Percentiles rank a stretch among this genome's conserved stretches.
These are phyloP conservation scores for Boletus vermiculosoides DNA, from an alignment of 768 basidiomycete species.

Conservation along the genomic window DNA sequence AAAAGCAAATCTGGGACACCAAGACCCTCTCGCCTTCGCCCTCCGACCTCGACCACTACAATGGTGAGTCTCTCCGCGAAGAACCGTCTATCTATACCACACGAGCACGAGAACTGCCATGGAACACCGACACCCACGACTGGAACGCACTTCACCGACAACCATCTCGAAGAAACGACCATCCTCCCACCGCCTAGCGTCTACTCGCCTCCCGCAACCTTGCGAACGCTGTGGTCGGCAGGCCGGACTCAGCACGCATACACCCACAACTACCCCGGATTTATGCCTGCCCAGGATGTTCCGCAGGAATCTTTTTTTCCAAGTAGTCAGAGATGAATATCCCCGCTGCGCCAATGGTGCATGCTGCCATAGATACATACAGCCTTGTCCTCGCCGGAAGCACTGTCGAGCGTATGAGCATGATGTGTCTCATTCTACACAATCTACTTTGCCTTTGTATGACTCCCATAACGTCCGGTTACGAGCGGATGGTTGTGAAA, in stretches of 20 bases:
- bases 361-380: constrained; percentile 48
- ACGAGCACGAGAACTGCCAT: constrained; percentile 26
- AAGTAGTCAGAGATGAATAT: constrained; percentile 50
- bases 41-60: constrained; percentile 1
- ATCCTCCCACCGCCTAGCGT: constrained; percentile 2
- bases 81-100: not conserved
- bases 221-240: constrained; percentile 6
- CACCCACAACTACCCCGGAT: not conserved
- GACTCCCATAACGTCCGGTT: constrained; percentile 41
- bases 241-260: constrained; percentile 11
- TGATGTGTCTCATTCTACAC: constrained; percentile 4
- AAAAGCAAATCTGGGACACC: constrained; percentile 56
- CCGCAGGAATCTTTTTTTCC: constrained; percentile 40
- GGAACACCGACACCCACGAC: constrained; percentile 17
- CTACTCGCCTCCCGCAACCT: not conserved
- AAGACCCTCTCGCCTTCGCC: constrained; percentile 6
- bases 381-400: constrained; percentile 55
- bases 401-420: constrained; percentile 35
- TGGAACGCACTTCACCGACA: constrained; percentile 21
- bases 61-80: not conserved
- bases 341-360: constrained; percentile 46
- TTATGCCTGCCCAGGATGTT: not conserved
- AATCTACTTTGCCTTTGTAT: constrained; percentile 37
- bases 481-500: constrained; percentile 9
- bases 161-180: constrained; percentile 20